These are phyloP conservation scores for Fusarium sp. DNA, from an alignment of 2,329 filamentous ascomycete genomes.

Conservation along the genomic window DNA sequence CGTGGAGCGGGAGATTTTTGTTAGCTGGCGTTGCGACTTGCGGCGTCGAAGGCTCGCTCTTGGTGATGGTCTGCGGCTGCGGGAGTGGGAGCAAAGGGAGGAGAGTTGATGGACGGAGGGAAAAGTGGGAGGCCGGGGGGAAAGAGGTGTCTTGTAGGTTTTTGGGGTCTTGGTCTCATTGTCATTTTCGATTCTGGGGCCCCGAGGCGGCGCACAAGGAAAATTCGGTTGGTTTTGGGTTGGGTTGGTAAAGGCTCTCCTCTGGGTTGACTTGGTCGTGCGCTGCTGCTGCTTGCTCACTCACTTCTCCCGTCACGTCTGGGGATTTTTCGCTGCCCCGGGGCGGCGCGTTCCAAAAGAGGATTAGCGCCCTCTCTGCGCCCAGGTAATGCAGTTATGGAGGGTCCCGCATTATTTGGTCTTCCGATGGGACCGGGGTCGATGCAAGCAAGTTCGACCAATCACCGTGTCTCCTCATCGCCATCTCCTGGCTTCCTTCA, in stretches of 20 bases:
- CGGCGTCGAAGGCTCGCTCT: conserved; percentile 41
- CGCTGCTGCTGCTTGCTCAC: conserved; percentile 30
- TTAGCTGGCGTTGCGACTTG: conserved; percentile 39
- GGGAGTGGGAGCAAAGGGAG: conserved; percentile 41
- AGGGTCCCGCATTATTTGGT: conserved; percentile 19
- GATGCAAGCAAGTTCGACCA: conserved; percentile 19
- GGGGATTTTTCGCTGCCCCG: conserved; percentile 37
- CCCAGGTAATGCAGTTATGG: conserved; percentile 32
- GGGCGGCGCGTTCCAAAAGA: conserved; percentile 25
- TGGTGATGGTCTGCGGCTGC: conserved; percentile 37
- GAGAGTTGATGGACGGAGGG: conserved; percentile 34
- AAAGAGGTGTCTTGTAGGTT: conserved; percentile 52
- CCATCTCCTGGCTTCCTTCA: conserved; percentile 24
- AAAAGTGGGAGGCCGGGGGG: conserved; percentile 45
- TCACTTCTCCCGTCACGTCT: conserved; percentile 36
- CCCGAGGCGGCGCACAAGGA: conserved; percentile 55
- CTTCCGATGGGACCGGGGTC: conserved; percentile 14
- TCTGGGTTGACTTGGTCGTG: conserved; percentile 35
- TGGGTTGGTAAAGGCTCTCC: conserved; percentile 49
- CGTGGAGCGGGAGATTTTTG: conserved; percentile 45
- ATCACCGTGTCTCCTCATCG: conserved; percentile 6
- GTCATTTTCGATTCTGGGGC: conserved; percentile 54
- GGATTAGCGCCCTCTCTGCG: conserved; percentile 27
- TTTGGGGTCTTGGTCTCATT: conserved; percentile 56
- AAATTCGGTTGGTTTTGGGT: conserved; percentile 48